phyloP scores from a whole-genome alignment of 1,284 basidiomycete species.

The Rhodotorula sp. region DNA sequence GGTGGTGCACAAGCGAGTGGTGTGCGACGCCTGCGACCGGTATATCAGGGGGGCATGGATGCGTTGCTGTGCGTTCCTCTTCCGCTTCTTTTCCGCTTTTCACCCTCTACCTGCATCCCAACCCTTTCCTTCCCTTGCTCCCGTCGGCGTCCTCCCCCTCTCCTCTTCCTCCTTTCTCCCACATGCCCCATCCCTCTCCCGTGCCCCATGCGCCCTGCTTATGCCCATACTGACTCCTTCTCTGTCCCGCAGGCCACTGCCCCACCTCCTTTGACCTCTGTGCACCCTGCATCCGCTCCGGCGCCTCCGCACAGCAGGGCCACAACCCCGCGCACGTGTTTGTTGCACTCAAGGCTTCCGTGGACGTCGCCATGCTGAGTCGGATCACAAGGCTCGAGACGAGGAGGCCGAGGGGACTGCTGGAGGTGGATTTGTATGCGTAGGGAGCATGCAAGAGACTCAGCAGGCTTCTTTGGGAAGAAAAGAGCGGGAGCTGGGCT shows the following conservation, averaged over 20 bases:
- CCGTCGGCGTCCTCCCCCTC: not conserved
- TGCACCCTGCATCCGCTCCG: constrained; percentile 6
- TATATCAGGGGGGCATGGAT: constrained; percentile 15
- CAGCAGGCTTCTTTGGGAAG: too few relatives aligned
- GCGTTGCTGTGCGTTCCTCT: constrained; percentile 21
- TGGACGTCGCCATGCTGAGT: constrained; percentile 17
- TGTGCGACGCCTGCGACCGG: constrained; percentile 19
- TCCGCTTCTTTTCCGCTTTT: not conserved
- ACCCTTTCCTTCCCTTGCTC: not conserved
- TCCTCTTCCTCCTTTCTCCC: not conserved
- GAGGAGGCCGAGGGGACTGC: constrained; percentile 4
- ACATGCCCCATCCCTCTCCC: too few relatives aligned
- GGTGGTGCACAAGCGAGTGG: not conserved
- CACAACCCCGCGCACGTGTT: constrained; percentile 30
- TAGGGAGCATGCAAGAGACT: too few relatives aligned
- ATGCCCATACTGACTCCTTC: too few relatives aligned
- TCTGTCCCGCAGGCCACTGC: constrained; percentile 17
- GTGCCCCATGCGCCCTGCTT: too few relatives aligned
- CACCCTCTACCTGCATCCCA: too few relatives aligned
- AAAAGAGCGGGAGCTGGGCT: too few relatives aligned
- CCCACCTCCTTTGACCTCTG: constrained; percentile 22
- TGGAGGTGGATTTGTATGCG: constrained; percentile 15
- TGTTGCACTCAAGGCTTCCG: constrained; percentile 9
- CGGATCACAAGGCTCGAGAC: constrained; percentile 11
- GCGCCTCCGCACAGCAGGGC: not conserved